phyloP scores from a whole-genome alignment of 495 filamentous ascomycete species.

The Podospora fimiseda region DNA sequence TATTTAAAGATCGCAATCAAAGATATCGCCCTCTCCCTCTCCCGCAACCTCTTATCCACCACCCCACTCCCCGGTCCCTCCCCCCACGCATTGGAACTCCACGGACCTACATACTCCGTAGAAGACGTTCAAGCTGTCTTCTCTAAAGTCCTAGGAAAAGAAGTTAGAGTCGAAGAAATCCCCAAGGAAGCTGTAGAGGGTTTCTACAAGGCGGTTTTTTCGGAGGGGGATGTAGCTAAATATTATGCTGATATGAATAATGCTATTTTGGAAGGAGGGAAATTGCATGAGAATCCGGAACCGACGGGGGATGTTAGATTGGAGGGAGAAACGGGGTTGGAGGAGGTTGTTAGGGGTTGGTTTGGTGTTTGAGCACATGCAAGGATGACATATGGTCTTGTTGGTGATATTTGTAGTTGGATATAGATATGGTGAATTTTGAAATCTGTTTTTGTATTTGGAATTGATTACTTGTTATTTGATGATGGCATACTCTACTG shows the following conservation, averaged over 20 bases:
- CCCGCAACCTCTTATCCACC: slow-evolving; percentile 11
- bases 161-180: slow-evolving; percentile 14
- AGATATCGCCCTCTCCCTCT: slow-evolving; percentile 18
- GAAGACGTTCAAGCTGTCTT: slow-evolving; percentile 18
- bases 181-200: slow-evolving; percentile 14
- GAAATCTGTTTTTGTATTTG: too few relatives aligned
- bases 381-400: too few relatives aligned
- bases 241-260: slow-evolving; percentile 16
- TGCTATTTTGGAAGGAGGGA: slow-evolving; percentile 17
- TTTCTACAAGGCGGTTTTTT: slow-evolving; percentile 17
- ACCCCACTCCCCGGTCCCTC: background rate
- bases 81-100: slow-evolving; percentile 21
- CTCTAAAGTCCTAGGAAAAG: slow-evolving; percentile 12
- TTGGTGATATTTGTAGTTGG: too few relatives aligned
- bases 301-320: slow-evolving; percentile 9
- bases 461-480: too few relatives aligned
- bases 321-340: slow-evolving; percentile 13
- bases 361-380: background rate
- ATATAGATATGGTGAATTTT: too few relatives aligned
- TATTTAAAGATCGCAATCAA: slow-evolving; percentile 14
- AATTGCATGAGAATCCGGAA: slow-evolving; percentile 13
- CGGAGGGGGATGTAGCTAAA: slow-evolving; percentile 8
- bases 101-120: slow-evolving; percentile 12
- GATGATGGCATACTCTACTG: too few relatives aligned
- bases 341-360: slow-evolving; percentile 4